Evolutionary conservation across 495 filamentous ascomycete species (phyloP).

Genomic region (Mycothermus thermophilus): DNA sequence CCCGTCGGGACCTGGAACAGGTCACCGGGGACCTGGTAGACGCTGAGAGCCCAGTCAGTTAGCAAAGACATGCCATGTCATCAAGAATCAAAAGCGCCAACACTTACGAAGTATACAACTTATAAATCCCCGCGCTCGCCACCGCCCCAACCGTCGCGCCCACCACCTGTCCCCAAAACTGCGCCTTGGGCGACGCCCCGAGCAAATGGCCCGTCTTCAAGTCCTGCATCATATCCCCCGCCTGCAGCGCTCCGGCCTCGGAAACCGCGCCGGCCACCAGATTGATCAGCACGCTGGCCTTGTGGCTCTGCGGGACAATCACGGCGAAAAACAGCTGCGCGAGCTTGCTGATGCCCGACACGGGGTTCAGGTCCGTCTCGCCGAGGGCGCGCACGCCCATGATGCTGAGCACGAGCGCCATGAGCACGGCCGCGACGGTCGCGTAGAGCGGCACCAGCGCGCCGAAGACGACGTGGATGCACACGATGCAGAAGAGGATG

Average conservation of each 20-base stretch:
- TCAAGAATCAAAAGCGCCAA: not conserved
- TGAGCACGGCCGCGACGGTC: conserved; percentile 68
- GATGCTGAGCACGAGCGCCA: conserved; percentile 78
- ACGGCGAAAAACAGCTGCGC: conserved; percentile 91
- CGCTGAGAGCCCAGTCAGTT: conserved; percentile 18
- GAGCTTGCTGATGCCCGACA: conserved; percentile 90
- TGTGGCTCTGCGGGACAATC: conserved; percentile 57
- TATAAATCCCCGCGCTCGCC: conserved; percentile 76
- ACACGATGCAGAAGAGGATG: conserved; percentile 61
- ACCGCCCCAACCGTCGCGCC: conserved; percentile 81
- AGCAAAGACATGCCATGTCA: not conserved
- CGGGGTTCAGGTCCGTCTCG: conserved; percentile 93
- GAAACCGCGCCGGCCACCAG: conserved; percentile 81
- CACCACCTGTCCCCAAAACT: conserved; percentile 93
- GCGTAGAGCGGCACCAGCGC: conserved; percentile 50
- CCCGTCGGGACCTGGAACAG: conserved; percentile 89
- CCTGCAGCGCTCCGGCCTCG: conserved; percentile 62
- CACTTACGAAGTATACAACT: conserved; percentile 58
- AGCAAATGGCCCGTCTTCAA: conserved; percentile 93
- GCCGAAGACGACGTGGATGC: conserved; percentile 70
- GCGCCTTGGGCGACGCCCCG: conserved; percentile 80
- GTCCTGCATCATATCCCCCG: conserved; percentile 96
- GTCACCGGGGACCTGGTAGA: conserved; percentile 75
- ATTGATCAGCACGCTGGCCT: conserved; percentile 79
- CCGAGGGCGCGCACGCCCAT: conserved; percentile 94